A percentile compares a stretch with the other conserved stretches of the same genome.
phyloP scores from a whole-genome alignment of 352 stramenopile genomes.

The Globisporangium okanoganense region DNA sequence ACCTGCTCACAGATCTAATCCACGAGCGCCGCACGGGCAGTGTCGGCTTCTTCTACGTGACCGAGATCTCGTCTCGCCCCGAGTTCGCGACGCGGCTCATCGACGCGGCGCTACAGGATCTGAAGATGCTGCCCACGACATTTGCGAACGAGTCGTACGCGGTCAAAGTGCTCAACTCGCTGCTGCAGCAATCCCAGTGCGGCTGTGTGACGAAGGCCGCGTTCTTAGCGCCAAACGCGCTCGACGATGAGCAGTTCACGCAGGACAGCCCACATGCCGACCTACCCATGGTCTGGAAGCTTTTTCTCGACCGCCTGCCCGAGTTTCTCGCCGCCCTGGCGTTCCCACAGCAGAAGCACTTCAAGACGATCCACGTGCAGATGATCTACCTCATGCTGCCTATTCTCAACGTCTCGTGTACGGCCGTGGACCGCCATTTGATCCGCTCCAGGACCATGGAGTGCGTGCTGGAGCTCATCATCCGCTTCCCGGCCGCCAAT shows the following conservation, averaged over 20 bases:
- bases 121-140: conserved; percentile 44
- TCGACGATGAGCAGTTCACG: conserved; percentile 13
- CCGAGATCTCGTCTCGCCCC: conserved; percentile 30
- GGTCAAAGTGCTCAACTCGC: conserved; percentile 76
- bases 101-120: conserved; percentile 36
- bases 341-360: conserved; percentile 25
- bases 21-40: conserved; percentile 60
- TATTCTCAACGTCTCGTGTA: conserved; percentile 71
- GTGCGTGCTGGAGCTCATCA: conserved; percentile 85
- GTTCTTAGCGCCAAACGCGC: conserved; percentile 18
- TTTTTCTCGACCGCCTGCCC: conserved; percentile 38
- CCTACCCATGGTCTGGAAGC: conserved; percentile 60
- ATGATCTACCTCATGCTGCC: conserved; percentile 73
- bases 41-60: conserved; percentile 49
- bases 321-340: conserved; percentile 36
- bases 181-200: conserved; percentile 66
- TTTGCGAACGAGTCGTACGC: conserved; percentile 70
- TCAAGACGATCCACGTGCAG: conserved; percentile 62
- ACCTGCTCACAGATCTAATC: conserved; percentile 74
- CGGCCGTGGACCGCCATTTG: conserved; percentile 41
- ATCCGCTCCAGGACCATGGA: conserved; percentile 39
- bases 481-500: conserved; percentile 88
- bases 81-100: conserved; percentile 33
- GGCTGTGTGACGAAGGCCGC: conserved; percentile 62
- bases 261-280: conserved; percentile 49